A percentile compares a stretch with the other conserved stretches of the same genome.
These are phyloP conservation scores for Colletotrichum theobromicola DNA, from an alignment of 2,329 filamentous ascomycete species.

Conservation along the genomic window DNA sequence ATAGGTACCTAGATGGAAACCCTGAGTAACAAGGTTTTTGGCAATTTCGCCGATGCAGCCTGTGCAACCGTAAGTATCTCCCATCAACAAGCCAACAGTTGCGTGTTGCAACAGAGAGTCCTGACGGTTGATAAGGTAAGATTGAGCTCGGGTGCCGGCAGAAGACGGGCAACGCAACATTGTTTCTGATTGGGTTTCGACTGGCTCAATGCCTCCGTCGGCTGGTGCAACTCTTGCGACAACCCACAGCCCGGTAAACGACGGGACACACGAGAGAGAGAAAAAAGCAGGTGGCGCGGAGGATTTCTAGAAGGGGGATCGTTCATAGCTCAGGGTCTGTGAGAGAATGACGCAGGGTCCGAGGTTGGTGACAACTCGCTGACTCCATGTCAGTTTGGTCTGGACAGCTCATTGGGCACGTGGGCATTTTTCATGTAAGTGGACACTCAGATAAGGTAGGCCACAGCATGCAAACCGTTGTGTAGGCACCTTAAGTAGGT, in stretches of 20 bases:
- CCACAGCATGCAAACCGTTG: not conserved
- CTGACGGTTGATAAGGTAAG: not conserved
- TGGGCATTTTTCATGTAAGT: not conserved
- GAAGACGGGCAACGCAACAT: not conserved
- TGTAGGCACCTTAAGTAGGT: no score
- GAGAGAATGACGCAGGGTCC: constrained; percentile 1
- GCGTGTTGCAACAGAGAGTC: not conserved
- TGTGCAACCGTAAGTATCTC: not conserved
- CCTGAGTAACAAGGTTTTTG: not conserved
- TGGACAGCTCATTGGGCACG: not conserved
- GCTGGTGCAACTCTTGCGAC: not conserved
- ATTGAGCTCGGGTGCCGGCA: not conserved
- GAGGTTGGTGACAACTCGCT: not conserved
- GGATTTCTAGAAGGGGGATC: constrained; percentile 1
- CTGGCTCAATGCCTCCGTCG: not conserved
- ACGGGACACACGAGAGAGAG: not conserved
- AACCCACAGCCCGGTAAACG: not conserved
- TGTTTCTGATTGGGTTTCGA: not conserved
- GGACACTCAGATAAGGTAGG: not conserved
- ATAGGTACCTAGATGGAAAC: not conserved
- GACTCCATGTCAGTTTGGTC: not conserved
- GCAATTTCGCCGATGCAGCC: not conserved
- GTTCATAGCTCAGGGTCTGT: constrained; percentile 3
- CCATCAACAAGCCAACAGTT: not conserved
- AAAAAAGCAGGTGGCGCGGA: not conserved